Evolutionary conservation across 257 asterid species (phyloP), one percentile per base, ranked within the genome.

Genomic region (Plantago major): DNA sequence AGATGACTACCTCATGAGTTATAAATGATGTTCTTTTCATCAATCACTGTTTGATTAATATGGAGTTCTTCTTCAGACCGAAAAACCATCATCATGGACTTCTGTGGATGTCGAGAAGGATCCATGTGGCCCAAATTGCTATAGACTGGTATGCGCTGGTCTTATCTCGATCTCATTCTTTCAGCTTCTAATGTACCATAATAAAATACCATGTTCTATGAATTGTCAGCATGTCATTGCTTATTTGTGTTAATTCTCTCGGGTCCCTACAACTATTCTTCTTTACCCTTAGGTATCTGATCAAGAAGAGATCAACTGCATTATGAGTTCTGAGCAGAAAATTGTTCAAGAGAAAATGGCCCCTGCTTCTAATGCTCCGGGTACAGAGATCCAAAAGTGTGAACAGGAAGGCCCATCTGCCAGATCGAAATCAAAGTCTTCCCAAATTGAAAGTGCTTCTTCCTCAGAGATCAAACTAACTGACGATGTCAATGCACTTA

Each of bases 101-200:
- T 50, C 74, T 58, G 74, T 79, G 13, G 92, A 89, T 52, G 78
- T 28, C 58, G 95, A 76, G 51, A 78, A 71, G 76, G 82, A 80
- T 53, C 84, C 96, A 51, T 93, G 97, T 75, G 88, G 90, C 64
- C 78, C 87, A 64, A 71, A 81, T 66, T 93, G 99, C 78, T 82
- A 83, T 64, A 82, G 79, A 55, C 67, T 76, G 94, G 98, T 92
- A 82, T 61, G 15, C 4, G 26, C 22, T 63, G 66, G 58, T 13
- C 10, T 33, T 63, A 17, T 53, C 3, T 44, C 11, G 55, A 62
- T 33, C 18, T 62, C 22, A 42, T 63, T 54, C 47, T 70, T 48
- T 68, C 50, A 38, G 63, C 62, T 65, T 30, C 43, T 16, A 10
- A 4, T 33, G 44, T 44, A 12, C 12, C 42, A n/a, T 15, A 7